Percentiles rank a stretch among this genome's conserved stretches.
Evolutionary conservation across 352 stramenopile species (phyloP).

Genomic region (Globisporangium parvum): DNA sequence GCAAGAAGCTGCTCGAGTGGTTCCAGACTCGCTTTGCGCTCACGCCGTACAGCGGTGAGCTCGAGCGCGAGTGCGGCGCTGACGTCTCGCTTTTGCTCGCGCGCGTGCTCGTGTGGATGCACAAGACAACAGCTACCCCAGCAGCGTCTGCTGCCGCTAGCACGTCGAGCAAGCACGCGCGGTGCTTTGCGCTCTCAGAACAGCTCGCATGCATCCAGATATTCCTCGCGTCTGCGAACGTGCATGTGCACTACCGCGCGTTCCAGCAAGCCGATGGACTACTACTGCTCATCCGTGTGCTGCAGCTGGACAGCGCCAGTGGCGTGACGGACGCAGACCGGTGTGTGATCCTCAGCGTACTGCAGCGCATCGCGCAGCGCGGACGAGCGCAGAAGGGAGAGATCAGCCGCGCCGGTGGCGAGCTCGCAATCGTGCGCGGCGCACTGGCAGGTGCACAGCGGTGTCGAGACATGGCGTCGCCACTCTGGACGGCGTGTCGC

Average conservation of each 20-base stretch:
- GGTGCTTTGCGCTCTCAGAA: slow-evolving; percentile 26
- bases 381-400: slow-evolving; percentile 34
- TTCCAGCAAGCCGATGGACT: slow-evolving; percentile 54
- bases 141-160: background rate
- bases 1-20: slow-evolving; percentile 52
- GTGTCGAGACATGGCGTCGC: slow-evolving; percentile 8
- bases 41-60: slow-evolving; percentile 6
- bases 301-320: slow-evolving; percentile 17
- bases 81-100: slow-evolving; percentile 52
- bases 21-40: slow-evolving; percentile 28
- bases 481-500: slow-evolving; percentile 28
- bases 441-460: slow-evolving; percentile 18
- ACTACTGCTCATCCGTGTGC: slow-evolving; percentile 31
- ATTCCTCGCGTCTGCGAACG: slow-evolving; percentile 36
- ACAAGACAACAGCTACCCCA: slow-evolving; percentile 23
- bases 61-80: slow-evolving; percentile 38
- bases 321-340: slow-evolving; percentile 17
- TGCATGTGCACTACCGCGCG: slow-evolving; percentile 34
- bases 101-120: slow-evolving; percentile 62
- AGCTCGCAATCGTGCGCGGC: slow-evolving; percentile 36
- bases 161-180: background rate
- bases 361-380: slow-evolving; percentile 36
- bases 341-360: slow-evolving; percentile 26
- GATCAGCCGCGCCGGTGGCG: slow-evolving; percentile 37
- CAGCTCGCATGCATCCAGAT: slow-evolving; percentile 44